Conservation (phyloP, 139 green algal genomes). For the Asterochloris erici region DNA sequence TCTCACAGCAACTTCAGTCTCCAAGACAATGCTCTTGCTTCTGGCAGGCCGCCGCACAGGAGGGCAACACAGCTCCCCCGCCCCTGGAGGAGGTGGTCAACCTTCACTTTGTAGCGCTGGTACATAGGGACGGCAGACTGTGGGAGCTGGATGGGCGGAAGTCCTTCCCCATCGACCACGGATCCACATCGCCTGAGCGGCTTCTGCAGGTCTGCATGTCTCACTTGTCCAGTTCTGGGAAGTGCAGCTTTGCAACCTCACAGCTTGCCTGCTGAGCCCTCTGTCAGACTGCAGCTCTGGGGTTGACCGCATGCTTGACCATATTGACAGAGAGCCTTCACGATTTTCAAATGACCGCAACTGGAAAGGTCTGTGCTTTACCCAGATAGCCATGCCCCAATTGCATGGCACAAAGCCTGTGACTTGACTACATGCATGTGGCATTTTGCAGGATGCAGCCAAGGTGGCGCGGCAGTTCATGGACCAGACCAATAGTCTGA, state of each 20-base stretch:
- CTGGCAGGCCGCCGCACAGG: constrained; percentile 58
- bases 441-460: constrained; percentile 38
- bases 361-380: no score
- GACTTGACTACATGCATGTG: background rate
- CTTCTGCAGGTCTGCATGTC: constrained; percentile 51
- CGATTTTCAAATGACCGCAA: no score
- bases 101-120: constrained; percentile 88
- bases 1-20: no score
- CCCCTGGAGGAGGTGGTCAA: constrained; percentile 67
- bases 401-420: background rate
- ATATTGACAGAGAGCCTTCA: no score
- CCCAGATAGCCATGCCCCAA: no score
- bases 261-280: no score
- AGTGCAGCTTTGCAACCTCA: no score
- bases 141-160: constrained; percentile 87
- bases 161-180: constrained; percentile 64
- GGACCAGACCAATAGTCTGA: constrained; percentile 33
- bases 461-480: constrained; percentile 63
- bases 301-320: no score
- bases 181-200: constrained; percentile 39
- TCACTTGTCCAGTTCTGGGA: background rate
- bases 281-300: no score
- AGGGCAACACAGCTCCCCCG: constrained; percentile 65
- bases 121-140: constrained; percentile 62
- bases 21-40: background rate